Percentiles rank a stretch among this genome's conserved stretches.
phyloP scores from a whole-genome alignment of 768 basidiomycete genomes.

The Guyanaporus albipodus region DNA sequence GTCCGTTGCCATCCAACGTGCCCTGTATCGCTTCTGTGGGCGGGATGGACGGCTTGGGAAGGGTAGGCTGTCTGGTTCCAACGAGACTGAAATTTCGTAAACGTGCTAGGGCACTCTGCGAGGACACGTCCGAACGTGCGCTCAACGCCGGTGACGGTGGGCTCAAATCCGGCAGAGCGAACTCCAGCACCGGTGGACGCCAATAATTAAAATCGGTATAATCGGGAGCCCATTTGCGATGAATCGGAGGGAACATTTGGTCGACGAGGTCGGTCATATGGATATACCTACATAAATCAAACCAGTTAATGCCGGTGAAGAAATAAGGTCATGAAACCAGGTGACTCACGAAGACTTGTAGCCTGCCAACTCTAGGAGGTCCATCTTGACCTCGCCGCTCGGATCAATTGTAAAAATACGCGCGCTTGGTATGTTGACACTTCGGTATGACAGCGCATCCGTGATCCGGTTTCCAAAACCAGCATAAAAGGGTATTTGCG shows the following conservation, averaged over 20 bases:
- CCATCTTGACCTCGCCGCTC: slow-evolving; percentile 93
- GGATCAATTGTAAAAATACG: slow-evolving; percentile 98
- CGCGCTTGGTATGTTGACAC: slow-evolving; percentile 89
- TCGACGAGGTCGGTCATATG: slow-evolving; percentile 99
- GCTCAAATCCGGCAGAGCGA: slow-evolving; percentile 70
- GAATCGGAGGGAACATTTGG: slow-evolving; percentile 97
- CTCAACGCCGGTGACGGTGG: slow-evolving; percentile 94
- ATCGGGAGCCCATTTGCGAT: slow-evolving; percentile 82
- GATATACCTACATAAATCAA: slow-evolving; percentile 68
- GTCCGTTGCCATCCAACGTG: slow-evolving; percentile 10
- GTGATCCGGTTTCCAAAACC: slow-evolving; percentile 99
- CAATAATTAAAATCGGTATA: slow-evolving; percentile 98
- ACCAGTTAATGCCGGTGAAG: too few species aligned
- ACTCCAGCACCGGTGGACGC: slow-evolving; percentile 77
- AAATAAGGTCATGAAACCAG: not conserved
- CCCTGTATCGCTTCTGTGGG: slow-evolving; percentile 13
- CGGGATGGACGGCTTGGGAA: slow-evolving; percentile 27
- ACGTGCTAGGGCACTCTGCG: slow-evolving; percentile 66
- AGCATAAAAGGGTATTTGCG: slow-evolving; percentile 84
- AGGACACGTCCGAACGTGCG: slow-evolving; percentile 85
- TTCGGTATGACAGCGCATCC: slow-evolving; percentile 96
- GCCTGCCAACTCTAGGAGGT: slow-evolving; percentile 91
- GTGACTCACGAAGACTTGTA: slow-evolving; percentile 87
- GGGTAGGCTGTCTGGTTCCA: slow-evolving; percentile 39
- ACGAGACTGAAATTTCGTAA: slow-evolving; percentile 77